phyloP scores from a whole-genome alignment of 192 early-diverging fungal species.

The Rhizophlyctis rosea region DNA sequence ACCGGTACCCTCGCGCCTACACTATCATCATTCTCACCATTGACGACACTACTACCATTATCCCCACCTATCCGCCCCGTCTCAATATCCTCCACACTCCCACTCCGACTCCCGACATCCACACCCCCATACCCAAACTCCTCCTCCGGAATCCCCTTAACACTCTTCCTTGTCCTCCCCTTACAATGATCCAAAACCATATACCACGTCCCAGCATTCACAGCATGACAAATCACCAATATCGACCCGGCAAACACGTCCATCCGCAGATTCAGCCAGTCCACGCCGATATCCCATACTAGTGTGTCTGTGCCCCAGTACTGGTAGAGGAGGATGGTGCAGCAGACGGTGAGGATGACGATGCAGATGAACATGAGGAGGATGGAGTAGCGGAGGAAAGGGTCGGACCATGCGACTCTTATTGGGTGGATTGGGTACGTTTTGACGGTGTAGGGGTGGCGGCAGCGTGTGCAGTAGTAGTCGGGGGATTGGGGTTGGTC shows the following conservation, averaged over 20 bases:
- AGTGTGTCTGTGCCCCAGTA: slow-evolving; percentile 22
- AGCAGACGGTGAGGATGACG: slow-evolving; percentile 29
- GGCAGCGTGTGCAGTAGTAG: slow-evolving; percentile 43
- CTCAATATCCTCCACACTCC: no score
- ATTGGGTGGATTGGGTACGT: slow-evolving; percentile 21
- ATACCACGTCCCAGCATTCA: slow-evolving; percentile 26
- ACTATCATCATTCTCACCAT: no score
- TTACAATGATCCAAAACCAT: slow-evolving; percentile 35
- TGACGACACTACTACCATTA: no score
- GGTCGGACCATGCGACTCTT: slow-evolving; percentile 15
- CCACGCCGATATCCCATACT: slow-evolving; percentile 21
- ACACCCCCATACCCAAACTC: no score
- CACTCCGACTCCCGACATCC: no score
- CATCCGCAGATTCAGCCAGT: slow-evolving; percentile 21
- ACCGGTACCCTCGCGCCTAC: no score
- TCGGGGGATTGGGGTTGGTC: neutral
- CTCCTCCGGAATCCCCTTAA: no score
- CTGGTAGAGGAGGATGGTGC: slow-evolving; percentile 22
- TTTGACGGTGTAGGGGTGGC: slow-evolving; percentile 31
- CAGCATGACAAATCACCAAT: slow-evolving; percentile 30
- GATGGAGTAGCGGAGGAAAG: slow-evolving; percentile 31
- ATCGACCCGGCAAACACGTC: slow-evolving; percentile 25
- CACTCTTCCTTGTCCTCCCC: slow-evolving; percentile 15
- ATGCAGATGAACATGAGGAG: slow-evolving; percentile 35
- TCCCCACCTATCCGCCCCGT: no score